Percentiles rank a stretch among this genome's conserved stretches.
phyloP scores from a whole-genome alignment of 306 rosid genomes.

The Prinsepia uniflora region DNA sequence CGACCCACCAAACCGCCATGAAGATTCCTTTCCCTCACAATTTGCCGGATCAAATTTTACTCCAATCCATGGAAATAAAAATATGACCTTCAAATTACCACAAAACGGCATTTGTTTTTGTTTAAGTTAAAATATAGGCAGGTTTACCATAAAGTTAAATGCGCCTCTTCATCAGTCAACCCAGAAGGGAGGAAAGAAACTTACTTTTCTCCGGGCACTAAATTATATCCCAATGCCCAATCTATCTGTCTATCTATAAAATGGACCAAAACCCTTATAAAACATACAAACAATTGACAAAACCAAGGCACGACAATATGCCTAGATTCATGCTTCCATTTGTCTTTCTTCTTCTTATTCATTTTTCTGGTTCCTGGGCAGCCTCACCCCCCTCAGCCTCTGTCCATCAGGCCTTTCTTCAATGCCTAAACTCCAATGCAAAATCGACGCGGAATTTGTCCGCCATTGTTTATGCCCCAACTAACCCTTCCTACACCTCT shows the following conservation, averaged over 20 bases:
- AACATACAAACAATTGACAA: neutral
- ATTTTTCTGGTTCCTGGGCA: conserved; percentile 24
- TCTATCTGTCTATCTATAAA: neutral
- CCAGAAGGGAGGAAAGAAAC: too few species aligned
- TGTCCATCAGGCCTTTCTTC: conserved; percentile 38
- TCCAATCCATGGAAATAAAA: too few species aligned
- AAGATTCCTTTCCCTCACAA: too few species aligned
- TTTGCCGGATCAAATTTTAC: too few species aligned
- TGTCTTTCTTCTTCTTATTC: conserved; percentile 24
- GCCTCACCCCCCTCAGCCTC: conserved; percentile 43
- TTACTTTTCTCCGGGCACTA: neutral
- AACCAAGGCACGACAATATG: neutral
- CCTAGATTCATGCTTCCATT: conserved; percentile 15
- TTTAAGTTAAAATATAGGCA: too few species aligned
- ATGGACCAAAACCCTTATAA: neutral
- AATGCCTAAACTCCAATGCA: conserved; percentile 44
- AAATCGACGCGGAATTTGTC: conserved; percentile 24
- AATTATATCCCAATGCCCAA: neutral
- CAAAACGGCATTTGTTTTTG: too few species aligned
- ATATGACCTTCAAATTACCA: too few species aligned
- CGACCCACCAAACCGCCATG: neutral
- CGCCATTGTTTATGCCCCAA: conserved; percentile 29
- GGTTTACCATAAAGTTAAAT: too few species aligned
- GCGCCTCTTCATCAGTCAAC: neutral
- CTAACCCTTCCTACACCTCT: conserved; percentile 49